Evolutionary conservation across 768 basidiomycete genomes (phyloP).

Genomic region (Kwoniella europaea): DNA sequence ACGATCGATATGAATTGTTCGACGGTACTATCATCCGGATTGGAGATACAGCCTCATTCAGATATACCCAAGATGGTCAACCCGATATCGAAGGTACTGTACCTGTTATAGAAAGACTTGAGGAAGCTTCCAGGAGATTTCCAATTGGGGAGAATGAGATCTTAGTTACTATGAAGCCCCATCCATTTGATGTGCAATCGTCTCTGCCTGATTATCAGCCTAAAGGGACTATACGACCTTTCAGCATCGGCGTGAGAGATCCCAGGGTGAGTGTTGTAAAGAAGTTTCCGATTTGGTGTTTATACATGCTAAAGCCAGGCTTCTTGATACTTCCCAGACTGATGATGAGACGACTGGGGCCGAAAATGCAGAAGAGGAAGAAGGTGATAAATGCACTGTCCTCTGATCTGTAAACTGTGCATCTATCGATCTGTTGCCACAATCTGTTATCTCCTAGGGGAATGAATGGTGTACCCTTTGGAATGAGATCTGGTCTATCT

Average conservation of each 20-base stretch:
- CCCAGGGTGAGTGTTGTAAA: too few relatives aligned
- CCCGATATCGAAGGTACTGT: neutral
- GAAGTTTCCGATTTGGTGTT: too few relatives aligned
- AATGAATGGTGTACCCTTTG: neutral
- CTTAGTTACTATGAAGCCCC: neutral
- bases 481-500: neutral
- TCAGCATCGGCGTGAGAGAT: neutral
- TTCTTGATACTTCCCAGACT: too few relatives aligned
- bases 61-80: neutral
- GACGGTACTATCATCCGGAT: neutral
- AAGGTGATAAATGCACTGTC: neutral
- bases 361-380: too few relatives aligned
- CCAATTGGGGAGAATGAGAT: neutral
- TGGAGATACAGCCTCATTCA: neutral
- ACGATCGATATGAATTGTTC: neutral
- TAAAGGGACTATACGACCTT: neutral
- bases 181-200: neutral
- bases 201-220: neutral
- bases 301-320: too few relatives aligned
- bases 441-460: slow-evolving; percentile 4
- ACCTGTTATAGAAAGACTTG: neutral
- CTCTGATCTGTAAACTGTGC: neutral
- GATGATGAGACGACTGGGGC: too few relatives aligned
- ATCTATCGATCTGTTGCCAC: neutral
- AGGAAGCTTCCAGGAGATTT: neutral